A percentile compares a stretch with the other conserved stretches of the same genome.
These are phyloP conservation scores for Nakaseomyces sp. DNA, from an alignment of 1,139 yeast genomes.

Conservation along the genomic window DNA sequence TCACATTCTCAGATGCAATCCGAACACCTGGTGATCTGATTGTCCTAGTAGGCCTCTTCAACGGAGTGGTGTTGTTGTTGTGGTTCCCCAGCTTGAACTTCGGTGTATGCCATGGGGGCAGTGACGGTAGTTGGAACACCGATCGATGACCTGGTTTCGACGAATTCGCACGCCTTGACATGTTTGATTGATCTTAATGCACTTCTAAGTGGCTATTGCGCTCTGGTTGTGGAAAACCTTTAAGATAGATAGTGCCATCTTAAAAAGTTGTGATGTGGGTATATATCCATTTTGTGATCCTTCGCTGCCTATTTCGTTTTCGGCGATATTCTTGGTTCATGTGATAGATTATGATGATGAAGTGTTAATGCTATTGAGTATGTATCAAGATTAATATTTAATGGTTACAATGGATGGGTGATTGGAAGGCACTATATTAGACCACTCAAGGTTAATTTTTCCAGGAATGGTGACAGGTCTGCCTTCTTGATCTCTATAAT, in stretches of 20 bases:
- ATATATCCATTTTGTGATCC: no score
- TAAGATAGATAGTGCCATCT: no score
- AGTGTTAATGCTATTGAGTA: background rate
- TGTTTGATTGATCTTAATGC: background rate
- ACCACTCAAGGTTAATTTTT: slow-evolving; percentile 54
- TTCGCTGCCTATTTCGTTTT: no score
- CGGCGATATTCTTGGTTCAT: background rate
- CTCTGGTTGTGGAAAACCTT: no score
- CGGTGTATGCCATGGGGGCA: slow-evolving; percentile 27
- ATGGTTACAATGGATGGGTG: no score
- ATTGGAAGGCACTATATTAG: slow-evolving; percentile 26
- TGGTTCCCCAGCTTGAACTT: slow-evolving; percentile 10
- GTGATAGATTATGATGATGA: no score
- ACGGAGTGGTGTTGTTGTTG: slow-evolving; percentile 18
- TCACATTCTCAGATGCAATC: background rate
- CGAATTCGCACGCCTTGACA: background rate
- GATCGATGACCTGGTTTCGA: slow-evolving; percentile 1
- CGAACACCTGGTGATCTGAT: slow-evolving; percentile 5
- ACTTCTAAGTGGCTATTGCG: no score
- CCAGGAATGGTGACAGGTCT: slow-evolving; percentile 81
- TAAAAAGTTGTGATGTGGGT: no score
- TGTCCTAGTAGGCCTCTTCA: slow-evolving; percentile 14
- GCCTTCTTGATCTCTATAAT: slow-evolving; percentile 84
- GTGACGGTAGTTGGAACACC: slow-evolving; percentile 22
- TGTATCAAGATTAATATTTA: no score